phyloP scores from a whole-genome alignment of 345 rosid species.

The Turnera subulata region DNA sequence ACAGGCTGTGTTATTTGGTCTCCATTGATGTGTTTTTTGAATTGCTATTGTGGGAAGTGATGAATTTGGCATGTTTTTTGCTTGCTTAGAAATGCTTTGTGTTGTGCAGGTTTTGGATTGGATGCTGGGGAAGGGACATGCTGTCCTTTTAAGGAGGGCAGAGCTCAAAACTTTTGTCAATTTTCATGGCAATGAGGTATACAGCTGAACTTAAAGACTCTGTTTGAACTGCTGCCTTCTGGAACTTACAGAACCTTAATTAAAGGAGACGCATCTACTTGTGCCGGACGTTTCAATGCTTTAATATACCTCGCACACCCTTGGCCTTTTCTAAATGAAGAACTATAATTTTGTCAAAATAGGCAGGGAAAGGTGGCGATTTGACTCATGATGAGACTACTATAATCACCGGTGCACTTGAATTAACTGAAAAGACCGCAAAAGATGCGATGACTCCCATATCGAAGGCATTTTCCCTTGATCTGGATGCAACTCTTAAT shows the following conservation, averaged over 20 bases:
- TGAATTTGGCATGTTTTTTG: slow-evolving; percentile 4
- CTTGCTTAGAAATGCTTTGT: slow-evolving; percentile 9
- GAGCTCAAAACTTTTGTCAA: slow-evolving; percentile 87
- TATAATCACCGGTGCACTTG: slow-evolving; percentile 94
- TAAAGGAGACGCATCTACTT: slow-evolving; percentile 11
- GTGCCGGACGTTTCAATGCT: slow-evolving; percentile 2
- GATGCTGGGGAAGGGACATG: slow-evolving; percentile 98
- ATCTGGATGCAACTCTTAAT: slow-evolving; percentile 88
- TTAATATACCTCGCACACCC: neutral
- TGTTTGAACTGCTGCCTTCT: slow-evolving; percentile 2
- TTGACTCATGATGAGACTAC: slow-evolving; percentile 92
- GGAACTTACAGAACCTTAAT: slow-evolving; percentile 6
- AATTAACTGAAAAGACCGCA: slow-evolving; percentile 85
- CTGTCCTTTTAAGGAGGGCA: slow-evolving; percentile 82
- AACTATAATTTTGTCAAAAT: slow-evolving; percentile 10
- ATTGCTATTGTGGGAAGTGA: too few species aligned
- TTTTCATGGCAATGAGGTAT: slow-evolving; percentile 92
- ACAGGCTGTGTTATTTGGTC: neutral
- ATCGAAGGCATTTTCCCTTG: slow-evolving; percentile 94
- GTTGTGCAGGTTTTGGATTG: slow-evolving; percentile 73
- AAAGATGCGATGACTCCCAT: slow-evolving; percentile 95
- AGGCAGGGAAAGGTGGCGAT: slow-evolving; percentile 98
- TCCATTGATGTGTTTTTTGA: neutral
- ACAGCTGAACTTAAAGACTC: slow-evolving; percentile 1
- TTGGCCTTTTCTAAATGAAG: neutral